Evolutionary conservation across 768 basidiomycete genomes (phyloP).

Genomic region (Boletus pseudopeckii): DNA sequence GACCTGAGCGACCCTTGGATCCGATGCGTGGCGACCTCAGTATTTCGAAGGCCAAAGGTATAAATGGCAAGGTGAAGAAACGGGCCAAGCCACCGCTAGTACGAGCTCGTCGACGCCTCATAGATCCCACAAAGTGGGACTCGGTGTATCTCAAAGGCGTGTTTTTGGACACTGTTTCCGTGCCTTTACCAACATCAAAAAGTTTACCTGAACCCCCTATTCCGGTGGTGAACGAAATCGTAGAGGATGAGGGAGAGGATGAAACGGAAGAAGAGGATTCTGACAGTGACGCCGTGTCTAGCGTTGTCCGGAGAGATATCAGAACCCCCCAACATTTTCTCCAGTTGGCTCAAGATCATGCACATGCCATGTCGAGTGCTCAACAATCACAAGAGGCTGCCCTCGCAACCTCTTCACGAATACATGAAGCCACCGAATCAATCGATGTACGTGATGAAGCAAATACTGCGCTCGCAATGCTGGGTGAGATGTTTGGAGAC

Average conservation of each 20-base stretch:
- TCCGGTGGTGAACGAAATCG: neutral
- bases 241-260: neutral
- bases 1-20: slow-evolving; percentile 60
- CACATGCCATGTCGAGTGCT: neutral
- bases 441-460: slow-evolving; percentile 14
- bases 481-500: slow-evolving; percentile 52
- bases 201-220: neutral
- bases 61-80: slow-evolving; percentile 39
- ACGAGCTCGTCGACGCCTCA: slow-evolving; percentile 59
- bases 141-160: slow-evolving; percentile 67
- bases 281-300: neutral
- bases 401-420: neutral
- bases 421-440: neutral
- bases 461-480: slow-evolving; percentile 30
- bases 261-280: neutral
- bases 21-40: slow-evolving; percentile 11
- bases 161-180: slow-evolving; percentile 48
- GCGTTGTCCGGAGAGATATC: neutral
- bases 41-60: slow-evolving; percentile 5
- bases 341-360: neutral
- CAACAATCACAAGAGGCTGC: neutral
- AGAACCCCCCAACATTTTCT: neutral
- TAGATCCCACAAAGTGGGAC: slow-evolving; percentile 72
- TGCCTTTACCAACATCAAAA: neutral
- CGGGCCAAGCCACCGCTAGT: slow-evolving; percentile 47